Evolutionary conservation across 192 early-diverging fungal genomes (phyloP), one percentile per base, ranked within the genome.

Genomic region (Entomortierella chlamydospora): DNA sequence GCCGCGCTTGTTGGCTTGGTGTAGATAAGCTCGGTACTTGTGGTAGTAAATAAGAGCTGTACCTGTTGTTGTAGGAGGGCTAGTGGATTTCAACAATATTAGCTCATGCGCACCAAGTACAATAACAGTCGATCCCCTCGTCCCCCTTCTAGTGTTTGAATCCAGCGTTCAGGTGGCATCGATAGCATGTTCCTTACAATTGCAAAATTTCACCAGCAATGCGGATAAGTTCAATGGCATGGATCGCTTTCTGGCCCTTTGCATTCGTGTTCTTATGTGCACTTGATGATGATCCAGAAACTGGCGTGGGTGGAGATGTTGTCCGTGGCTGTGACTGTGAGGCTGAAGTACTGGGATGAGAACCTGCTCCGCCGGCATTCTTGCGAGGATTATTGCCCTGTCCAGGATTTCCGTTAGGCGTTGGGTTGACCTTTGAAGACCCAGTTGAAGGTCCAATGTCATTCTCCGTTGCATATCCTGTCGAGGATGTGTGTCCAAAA

Each of bases 21-120:
- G 68, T 8, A 79, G n/a, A 31, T 79, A 79, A 5, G 76, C 76
- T 4, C 76, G 68, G 66, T 81, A 87, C 37, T 82, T 81, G 61
- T 87, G 86, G 41, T 85, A 85, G 52, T 87, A 87, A 7, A 84
- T 61, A 12, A 87, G 66, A 11, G 82, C 72, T n/a, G 86, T 85
- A 47, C 76, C 84, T 34, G 81, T 84, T 18, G 86, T 85, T 33
- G 74, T 68, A 26, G 83, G 73, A 23, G 86, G 86, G 28, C 86
- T 87, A 68, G 11, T 30, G 30, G 37, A 50, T 43, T 47, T 55
- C 33, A 47, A 42, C 15, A 37, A 34, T 25, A 22, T 22, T 26
- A 25, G 20, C 13, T 10, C 17, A n/a, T 26, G 4, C 10, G 34
- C 10, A 37, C 34, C 10, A 37, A 10, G 34, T 37, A 37, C 34